Conservation (phyloP, 805 yeast species). For the Candida methanosorbosa region DNA sequence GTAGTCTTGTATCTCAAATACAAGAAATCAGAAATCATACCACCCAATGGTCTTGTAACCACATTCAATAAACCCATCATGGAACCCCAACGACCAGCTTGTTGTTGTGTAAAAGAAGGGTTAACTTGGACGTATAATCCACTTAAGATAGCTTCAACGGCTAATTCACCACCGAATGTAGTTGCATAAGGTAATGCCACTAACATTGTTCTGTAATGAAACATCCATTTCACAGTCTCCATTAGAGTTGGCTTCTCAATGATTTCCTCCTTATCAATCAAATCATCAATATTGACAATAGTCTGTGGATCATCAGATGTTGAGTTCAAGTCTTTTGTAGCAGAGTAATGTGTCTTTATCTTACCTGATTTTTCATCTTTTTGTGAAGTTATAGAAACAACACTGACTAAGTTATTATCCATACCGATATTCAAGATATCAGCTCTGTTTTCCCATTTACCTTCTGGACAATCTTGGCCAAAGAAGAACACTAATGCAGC, state of each 20-base stretch:
- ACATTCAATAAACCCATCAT: slow-evolving; percentile 24
- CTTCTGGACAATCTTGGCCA: slow-evolving; percentile 28
- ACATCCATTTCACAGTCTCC: slow-evolving; percentile 9
- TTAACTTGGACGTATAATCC: slow-evolving; percentile 12
- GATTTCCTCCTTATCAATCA: slow-evolving; percentile 15
- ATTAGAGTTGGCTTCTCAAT: slow-evolving; percentile 16
- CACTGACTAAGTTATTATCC: slow-evolving; percentile 15
- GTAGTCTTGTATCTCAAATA: slow-evolving; percentile 20
- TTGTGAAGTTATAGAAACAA: slow-evolving; percentile 12
- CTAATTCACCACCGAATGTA: slow-evolving; percentile 24
- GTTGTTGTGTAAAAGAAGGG: slow-evolving; percentile 11
- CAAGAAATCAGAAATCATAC: slow-evolving; percentile 20
- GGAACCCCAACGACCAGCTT: slow-evolving; percentile 24
- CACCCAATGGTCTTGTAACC: slow-evolving; percentile 23
- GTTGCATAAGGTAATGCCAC: slow-evolving; percentile 17
- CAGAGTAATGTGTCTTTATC: slow-evolving; percentile 1
- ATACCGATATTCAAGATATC: slow-evolving; percentile 16
- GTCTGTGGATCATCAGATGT: slow-evolving; percentile 3
- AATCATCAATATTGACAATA: slow-evolving; percentile 8
- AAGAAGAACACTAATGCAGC: slow-evolving; percentile 15
- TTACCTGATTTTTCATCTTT: slow-evolving; percentile 5
- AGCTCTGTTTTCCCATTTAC: slow-evolving; percentile 23
- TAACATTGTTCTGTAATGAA: slow-evolving; percentile 21
- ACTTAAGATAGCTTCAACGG: slow-evolving; percentile 19
- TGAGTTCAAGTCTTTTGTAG: slow-evolving; percentile 1